These are phyloP conservation scores for Eutrema japonicum DNA, from an alignment of 345 rosid species.

Conservation along the genomic window DNA sequence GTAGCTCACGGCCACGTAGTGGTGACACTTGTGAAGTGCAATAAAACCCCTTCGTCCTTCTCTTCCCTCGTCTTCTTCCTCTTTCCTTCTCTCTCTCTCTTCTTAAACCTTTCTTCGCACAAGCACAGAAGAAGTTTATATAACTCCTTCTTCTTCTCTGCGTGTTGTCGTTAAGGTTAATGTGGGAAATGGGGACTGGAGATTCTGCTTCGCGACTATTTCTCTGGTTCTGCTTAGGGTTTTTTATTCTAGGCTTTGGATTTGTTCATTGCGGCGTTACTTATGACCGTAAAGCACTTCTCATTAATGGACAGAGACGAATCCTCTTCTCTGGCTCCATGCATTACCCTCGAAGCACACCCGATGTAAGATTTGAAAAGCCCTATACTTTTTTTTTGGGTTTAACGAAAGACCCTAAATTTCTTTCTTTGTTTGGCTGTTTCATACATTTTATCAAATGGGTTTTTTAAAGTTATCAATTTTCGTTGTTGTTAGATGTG, in stretches of 20 bases:
- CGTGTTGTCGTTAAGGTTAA: conserved; percentile 12
- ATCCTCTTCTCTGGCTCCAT: conserved; percentile 93
- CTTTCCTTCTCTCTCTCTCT: conserved; percentile 2
- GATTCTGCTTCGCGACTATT: conserved; percentile 48
- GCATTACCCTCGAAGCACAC: conserved; percentile 94
- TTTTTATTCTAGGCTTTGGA: conserved; percentile 52
- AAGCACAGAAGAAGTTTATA: conserved; percentile 4
- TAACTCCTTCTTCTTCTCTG: neutral
- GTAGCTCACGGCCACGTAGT: conserved; percentile 53
- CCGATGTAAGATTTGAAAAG: conserved; percentile 57
- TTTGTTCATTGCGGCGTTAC: conserved; percentile 64
- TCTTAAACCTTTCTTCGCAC: conserved; percentile 17
- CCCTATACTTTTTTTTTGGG: neutral
- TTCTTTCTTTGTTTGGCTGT: neutral
- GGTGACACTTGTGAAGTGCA: conserved; percentile 51
- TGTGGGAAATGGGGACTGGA: conserved; percentile 53
- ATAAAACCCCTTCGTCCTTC: conserved; percentile 41
- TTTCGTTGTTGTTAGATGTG: conserved; percentile 69
- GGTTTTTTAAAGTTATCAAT: neutral
- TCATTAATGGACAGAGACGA: conserved; percentile 85
- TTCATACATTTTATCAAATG: neutral
- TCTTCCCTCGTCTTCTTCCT: conserved; percentile 32
- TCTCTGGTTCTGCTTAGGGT: conserved; percentile 48
- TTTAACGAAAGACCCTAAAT: too few species aligned
- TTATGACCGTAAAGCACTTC: conserved; percentile 87